Base-by-base conservation (phyloP, 140 eudicot species). In the Bidens hawaiensis region DNA sequence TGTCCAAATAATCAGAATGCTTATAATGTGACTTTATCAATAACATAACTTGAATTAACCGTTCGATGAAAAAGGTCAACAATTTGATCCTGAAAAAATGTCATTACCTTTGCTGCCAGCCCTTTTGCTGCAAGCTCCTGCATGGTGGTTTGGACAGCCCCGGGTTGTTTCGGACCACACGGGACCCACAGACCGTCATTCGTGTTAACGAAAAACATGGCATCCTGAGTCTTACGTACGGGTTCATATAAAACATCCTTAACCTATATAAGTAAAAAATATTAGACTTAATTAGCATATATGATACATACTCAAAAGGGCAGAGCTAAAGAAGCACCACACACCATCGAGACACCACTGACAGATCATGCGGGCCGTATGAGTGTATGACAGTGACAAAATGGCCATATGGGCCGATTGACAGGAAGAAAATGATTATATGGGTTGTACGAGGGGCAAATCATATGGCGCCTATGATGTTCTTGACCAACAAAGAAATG, bases 161-260 rank as follows among this genome's bases (percentile, higher is more conserved):
- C 99, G 0, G 73, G 80, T 69, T 88, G 96, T 74, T 80, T 91
- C 23, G 99, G 96, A 55, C 99, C 99, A 78, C 99, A 91, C 17
- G 99, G 99, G 43, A 88, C 85, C 99, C 87, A 91, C 77, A 74
- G 47, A 28, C 70, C 99, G 50, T 78, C 81, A 60, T 69, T 65
- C 18, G 87, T 85, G 79, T 85, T 81, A 8, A 78, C 50, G 42
- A 93, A 93, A 64, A 67, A 88, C 99, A 87, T 88, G 52, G 99
- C 96, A 74, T 93, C 99, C 63, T 93, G 99, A 6, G 99, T 93
- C 77, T 93, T 93, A 41, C 99, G 96, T 58, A 93, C 99, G 24
- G 99, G 99, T 84, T 93, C 99, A 64, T 88, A 93, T 25, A 93
- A 79, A 41, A 93, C 99, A 74, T 93, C 99, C 78, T 93, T 88